Percentiles rank a stretch among this genome's conserved stretches.
These are phyloP conservation scores for Penicillium verhagenii DNA, from an alignment of 495 filamentous ascomycete genomes.

Conservation along the genomic window DNA sequence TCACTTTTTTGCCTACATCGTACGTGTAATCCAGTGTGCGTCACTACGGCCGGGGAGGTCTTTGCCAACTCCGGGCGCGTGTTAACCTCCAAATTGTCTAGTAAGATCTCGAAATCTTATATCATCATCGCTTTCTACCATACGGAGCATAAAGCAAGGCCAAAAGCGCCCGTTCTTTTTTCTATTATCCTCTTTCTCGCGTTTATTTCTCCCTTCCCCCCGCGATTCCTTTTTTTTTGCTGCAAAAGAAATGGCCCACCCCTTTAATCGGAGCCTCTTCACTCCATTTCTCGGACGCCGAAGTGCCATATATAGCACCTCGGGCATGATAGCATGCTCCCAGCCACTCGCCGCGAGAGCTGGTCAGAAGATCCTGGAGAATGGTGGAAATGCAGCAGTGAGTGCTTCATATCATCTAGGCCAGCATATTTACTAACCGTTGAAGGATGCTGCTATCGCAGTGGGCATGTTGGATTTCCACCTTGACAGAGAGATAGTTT, in stretches of 20 bases:
- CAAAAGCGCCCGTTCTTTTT: neutral
- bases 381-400: neutral
- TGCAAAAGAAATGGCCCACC: neutral
- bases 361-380: neutral
- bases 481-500: neutral
- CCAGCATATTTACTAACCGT: neutral
- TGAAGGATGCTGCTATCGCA: neutral
- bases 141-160: neutral
- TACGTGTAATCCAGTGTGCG: too few species aligned
- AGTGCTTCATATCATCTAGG: neutral
- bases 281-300: neutral
- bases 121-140: neutral
- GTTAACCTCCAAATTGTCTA: too few species aligned
- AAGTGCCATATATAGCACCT: neutral
- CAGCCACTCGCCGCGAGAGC: neutral
- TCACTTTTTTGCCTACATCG: too few species aligned
- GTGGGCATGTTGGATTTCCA: neutral
- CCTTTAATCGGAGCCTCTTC: neutral
- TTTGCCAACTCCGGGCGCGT: too few species aligned
- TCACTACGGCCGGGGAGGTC: too few species aligned
- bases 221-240: neutral
- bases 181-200: neutral
- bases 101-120: too few species aligned
- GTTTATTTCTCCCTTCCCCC: neutral
- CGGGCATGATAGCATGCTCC: neutral